A percentile compares a stretch with the other conserved stretches of the same genome.
Conservation (phyloP, 768 basidiomycete genomes). For the Imleria badia region DNA sequence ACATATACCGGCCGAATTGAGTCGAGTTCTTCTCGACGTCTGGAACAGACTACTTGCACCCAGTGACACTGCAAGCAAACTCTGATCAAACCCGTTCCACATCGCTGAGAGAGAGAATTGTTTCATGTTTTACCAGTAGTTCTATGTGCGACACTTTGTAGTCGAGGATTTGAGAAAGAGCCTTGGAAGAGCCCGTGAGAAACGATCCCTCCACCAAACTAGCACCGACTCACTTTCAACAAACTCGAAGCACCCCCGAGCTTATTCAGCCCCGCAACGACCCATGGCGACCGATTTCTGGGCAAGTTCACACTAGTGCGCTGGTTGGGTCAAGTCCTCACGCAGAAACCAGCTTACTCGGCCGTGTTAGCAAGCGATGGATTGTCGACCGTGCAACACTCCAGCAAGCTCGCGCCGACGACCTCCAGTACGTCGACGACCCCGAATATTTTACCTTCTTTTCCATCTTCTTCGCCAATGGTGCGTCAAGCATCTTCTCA, state of each 20-base stretch:
- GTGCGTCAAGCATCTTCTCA: constrained; percentile 38
- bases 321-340: constrained; percentile 14
- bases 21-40: constrained; percentile 26
- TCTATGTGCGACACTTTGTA: no score
- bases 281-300: constrained; percentile 89
- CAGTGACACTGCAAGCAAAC: constrained; percentile 7
- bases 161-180: no score
- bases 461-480: constrained; percentile 84
- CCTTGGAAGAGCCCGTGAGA: not conserved
- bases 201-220: no score
- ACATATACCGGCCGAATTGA: constrained; percentile 24
- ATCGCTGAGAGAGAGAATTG: not conserved
- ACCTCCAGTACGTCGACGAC: constrained; percentile 75
- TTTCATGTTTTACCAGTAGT: no score
- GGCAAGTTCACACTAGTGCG: constrained; percentile 87
- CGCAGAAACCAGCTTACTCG: constrained; percentile 14
- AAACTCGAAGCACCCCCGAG: no score
- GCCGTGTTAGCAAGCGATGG: constrained; percentile 77
- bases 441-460: constrained; percentile 79
- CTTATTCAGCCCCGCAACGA: not conserved
- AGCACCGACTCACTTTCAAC: no score
- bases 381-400: constrained; percentile 80
- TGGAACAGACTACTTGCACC: constrained; percentile 8
- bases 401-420: constrained; percentile 69
- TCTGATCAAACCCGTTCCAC: not conserved